Base-by-base conservation (phyloP, 768 basidiomycete genomes). In the Boletus fagicola region DNA sequence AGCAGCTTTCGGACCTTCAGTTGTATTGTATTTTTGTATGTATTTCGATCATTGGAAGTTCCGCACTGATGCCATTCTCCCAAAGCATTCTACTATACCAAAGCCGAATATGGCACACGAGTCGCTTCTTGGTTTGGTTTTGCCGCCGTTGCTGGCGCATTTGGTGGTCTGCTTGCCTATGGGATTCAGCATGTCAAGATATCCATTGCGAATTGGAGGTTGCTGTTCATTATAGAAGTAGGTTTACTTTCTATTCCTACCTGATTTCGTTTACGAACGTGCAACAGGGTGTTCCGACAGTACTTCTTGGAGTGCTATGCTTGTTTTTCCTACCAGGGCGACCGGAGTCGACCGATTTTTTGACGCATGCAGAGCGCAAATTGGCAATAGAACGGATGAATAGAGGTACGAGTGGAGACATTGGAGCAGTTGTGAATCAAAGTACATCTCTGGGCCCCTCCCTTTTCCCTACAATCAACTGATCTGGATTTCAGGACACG, bases 141-240 rank as follows among this genome's bases (percentile, higher is more conserved):
- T 62, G 79, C 82, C n/a, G 80, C 82, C 6, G 76, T 81, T 26
- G 78, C 82, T 15, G 80, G 82, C 40, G 82, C 83, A 49, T 83
- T 83, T 47, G 79, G 82, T 18, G 82, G 82, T n/a, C 66, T 83
- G 30, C 75, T 83, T 28, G 82, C 82, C 10, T 81, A 78, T 60
- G 82, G 78, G 0, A 72, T 83, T 18, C 77, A 81, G 51, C 70
- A 80, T 60, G 71, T 68, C 16, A 68, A 75, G 58, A 62, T 60
- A 31, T 56, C 71, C 11, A 67, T 81, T 39, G 67, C 75, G 10
- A 68, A 76, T 31, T 82, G 80, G 80, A 74, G 78, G 46, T 42
- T 72, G 3, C 40, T 72, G 46, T 72, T 72, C 54, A 43, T 72
- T 11, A 58, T 72, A 28, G 71, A 72, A 47, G 71, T 68, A 35